Evolutionary conservation across 768 basidiomycete species (phyloP), one percentile per base, ranked within the genome.

Genomic region (Lentinula detonsa): DNA sequence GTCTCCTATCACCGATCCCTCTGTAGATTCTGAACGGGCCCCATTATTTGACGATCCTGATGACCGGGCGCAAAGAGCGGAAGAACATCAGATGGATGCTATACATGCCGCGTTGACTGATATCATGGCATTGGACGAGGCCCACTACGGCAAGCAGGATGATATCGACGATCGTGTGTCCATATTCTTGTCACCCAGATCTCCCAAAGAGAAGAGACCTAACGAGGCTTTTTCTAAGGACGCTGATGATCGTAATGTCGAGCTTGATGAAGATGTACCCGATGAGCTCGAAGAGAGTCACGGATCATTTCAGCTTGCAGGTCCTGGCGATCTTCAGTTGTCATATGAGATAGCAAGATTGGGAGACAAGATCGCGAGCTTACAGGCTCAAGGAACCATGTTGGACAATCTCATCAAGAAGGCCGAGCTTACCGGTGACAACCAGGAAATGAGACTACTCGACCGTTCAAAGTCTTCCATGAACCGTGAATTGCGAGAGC

Each of bases 51-150:
- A 88, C 65, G 90, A 92, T 66, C 86, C 89, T 1, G 87, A 90
- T 63, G 89, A 93, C 62, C 83, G 79, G 62, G 75, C 75, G 63
- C 85, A 88, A 51, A 80, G 86, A 52, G 85, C 84, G 51, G 89
- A 96, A 71, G 84, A 89, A 56, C 81, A 89, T 65, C 81, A 93
- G 42, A 97, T 98, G 85, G 93, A 95, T 67, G 95, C 96, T 2
- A 97, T 98, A 18, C 94, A 95, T 67, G 95, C 95, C 7, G 97
- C 97, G 4, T 77, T 99, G 63, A 95, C 92, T 9, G 93, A 96
- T 69, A 98, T 99, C 70, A 95, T 99, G 68, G 93, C 93, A 2
- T 78, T 89, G 43, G 92, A 96, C 42, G 80, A 83, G 58, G 73
- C 72, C 58, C 46, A 51, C 52, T n/a, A n/a, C 34, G 49, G 35